Base-by-base conservation (phyloP, 1,284 basidiomycete species). In the Heimioporus retisporus region DNA sequence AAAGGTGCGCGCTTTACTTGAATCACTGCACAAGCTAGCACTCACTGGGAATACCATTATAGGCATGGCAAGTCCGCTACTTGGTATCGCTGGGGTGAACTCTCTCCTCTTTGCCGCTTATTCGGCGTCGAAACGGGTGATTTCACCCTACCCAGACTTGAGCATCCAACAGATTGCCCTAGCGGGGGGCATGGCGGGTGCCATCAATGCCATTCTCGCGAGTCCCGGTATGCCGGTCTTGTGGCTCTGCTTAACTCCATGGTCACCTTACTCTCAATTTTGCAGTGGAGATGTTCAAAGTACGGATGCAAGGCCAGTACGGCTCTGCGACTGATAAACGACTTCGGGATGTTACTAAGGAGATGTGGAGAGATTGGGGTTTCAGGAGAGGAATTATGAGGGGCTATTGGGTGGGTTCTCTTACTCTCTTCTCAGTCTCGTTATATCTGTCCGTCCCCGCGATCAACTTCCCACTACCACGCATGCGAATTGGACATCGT, bases 221-320 rank as follows among this genome's bases (percentile, higher is more conserved):
- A 94, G 93, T 78, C 97, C 97, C 65, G 93, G 94, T 94, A 57
- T 58, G 85, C 74, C 23, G 28, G 51, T 56, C 23, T 2, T 16
- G 25, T 23, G 14, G 13, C 18, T 44, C 23, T n/a, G 10, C 57
- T 8, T 48, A 11, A 46, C 19, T 25, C 35, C 25, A 18, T 40
- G 46, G 35, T 51, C 14, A 16, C 16, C 31, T 25, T 28, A 58
- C 8, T 6, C n/a, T n/a, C 19, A 7, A 15, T 57, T 28, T 46
- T 14, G 7, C 68, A 93, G 93, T 94, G 62, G 93, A 95, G 78
- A 93, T 95, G 91, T 93, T 94, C 80, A 95, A 96, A 82, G 95
- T 99, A 57, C 89, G 95, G n/a, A 98, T 98, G 96, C 97, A 99
- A 81, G 96, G 95, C 7, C 95, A 97, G 75, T 96, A 96, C 72